Percentiles rank a stretch among this genome's conserved stretches.
Evolutionary conservation across 2,329 filamentous ascomycete species (phyloP).

Genomic region (Colletotrichum plurivorum): DNA sequence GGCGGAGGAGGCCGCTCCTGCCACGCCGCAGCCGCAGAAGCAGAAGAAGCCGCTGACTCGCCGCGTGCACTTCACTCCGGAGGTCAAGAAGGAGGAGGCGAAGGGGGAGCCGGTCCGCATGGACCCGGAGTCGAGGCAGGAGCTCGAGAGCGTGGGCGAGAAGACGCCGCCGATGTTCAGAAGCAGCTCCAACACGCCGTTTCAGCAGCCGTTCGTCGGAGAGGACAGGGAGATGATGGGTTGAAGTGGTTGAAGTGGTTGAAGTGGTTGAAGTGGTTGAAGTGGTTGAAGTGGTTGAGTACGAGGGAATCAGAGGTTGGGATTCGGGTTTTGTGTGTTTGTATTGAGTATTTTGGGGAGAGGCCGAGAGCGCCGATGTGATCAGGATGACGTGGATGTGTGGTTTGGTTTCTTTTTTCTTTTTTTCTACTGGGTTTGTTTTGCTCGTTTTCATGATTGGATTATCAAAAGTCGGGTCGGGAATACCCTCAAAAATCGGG

Average conservation of each 20-base stretch:
- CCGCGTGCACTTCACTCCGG: no score
- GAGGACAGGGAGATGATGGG: background rate
- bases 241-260: background rate
- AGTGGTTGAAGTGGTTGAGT: background rate
- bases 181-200: background rate
- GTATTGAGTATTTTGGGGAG: no score
- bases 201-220: background rate
- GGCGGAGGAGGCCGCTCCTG: background rate
- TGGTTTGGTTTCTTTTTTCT: no score
- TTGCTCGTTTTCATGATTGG: background rate
- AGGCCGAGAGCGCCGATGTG: no score
- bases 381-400: no score
- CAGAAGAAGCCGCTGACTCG: no score
- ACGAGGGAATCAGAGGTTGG: background rate
- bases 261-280: no score
- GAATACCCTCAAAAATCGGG: background rate
- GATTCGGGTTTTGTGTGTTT: no score
- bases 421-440: background rate
- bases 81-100: background rate
- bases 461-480: background rate
- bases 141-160: background rate
- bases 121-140: background rate
- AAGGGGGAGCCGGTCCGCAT: background rate
- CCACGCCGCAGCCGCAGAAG: no score
- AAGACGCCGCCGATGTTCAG: background rate